Evolutionary conservation across 225 moss, liverwort and hornwort species (phyloP).

Genomic region (Ulota crispa): DNA sequence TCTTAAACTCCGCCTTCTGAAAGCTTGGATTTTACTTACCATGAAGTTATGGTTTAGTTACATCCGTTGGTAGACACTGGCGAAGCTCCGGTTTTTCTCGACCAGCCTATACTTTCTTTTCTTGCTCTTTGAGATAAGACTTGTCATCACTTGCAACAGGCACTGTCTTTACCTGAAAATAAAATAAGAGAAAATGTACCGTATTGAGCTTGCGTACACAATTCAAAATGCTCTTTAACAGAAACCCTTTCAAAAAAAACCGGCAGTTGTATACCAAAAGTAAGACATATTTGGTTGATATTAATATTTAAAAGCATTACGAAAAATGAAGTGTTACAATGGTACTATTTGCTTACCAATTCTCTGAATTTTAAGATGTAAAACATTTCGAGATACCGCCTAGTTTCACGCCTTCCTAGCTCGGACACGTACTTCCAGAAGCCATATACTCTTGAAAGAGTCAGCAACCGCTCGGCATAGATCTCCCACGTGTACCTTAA

Average conservation of each 20-base stretch:
- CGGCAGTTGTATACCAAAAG: neutral
- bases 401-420: conserved; percentile 51
- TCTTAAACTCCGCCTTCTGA: neutral
- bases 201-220: neutral
- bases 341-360: conserved; percentile 32
- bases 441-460: conserved; percentile 54
- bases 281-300: neutral
- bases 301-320: too few relatives aligned
- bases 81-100: neutral
- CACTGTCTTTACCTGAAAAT: conserved; percentile 41
- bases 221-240: neutral
- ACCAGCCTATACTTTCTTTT: conserved; percentile 33
- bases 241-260: neutral
- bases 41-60: neutral
- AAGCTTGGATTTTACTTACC: neutral
- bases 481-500: conserved; percentile 64
- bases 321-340: neutral
- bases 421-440: conserved; percentile 69
- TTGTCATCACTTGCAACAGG: conserved; percentile 52
- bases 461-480: conserved; percentile 55
- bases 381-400: conserved; percentile 67
- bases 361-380: conserved; percentile 57
- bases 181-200: neutral
- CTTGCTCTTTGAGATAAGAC: conserved; percentile 41
- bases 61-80: neutral